phyloP scores from a whole-genome alignment of 2,329 filamentous ascomycete genomes.

The Blastomyces emzantsi region DNA sequence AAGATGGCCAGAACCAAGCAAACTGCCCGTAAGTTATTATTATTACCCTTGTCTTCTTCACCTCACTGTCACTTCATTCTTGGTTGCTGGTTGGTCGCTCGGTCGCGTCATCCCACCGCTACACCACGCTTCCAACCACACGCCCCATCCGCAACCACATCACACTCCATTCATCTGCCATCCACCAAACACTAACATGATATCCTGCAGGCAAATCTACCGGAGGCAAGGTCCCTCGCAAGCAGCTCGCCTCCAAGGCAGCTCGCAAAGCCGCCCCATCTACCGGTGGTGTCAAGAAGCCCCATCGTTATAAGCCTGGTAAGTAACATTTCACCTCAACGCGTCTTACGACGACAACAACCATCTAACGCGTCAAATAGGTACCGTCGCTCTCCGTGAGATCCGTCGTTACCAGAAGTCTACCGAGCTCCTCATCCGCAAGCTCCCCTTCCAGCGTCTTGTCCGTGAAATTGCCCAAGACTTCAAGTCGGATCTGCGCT shows the following conservation, averaged over 20 bases:
- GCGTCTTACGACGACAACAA: constrained; percentile 4
- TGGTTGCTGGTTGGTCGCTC: constrained; percentile 12
- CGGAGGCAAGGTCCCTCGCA: constrained; percentile 66
- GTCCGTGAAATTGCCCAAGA: constrained; percentile 95
- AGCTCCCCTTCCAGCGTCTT: constrained; percentile 95
- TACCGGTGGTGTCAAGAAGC: constrained; percentile 96
- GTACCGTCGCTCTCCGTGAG: constrained; percentile 94
- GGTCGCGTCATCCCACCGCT: constrained; percentile 14
- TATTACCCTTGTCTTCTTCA: constrained; percentile 1
- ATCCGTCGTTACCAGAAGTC: constrained; percentile 98
- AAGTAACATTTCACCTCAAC: constrained; percentile 20
- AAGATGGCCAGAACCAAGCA: constrained; percentile 46
- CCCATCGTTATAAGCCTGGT: constrained; percentile 80
- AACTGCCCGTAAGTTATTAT: constrained; percentile 42
- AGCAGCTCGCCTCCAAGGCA: constrained; percentile 99
- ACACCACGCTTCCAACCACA: constrained; percentile 5
- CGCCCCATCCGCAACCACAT: constrained; percentile 8
- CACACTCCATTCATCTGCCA: constrained; percentile 13
- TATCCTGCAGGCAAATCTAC: constrained; percentile 57
- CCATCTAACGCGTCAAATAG: constrained; percentile 29
- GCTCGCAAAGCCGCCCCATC: constrained; percentile 97
- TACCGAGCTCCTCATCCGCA: constrained; percentile 91
- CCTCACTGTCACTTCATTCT: constrained; percentile 19
- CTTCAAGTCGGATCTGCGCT: constrained; percentile 91
- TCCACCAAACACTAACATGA: constrained; percentile 23